phyloP scores from a whole-genome alignment of 768 basidiomycete species.

The Phaeolepiota aurea region DNA sequence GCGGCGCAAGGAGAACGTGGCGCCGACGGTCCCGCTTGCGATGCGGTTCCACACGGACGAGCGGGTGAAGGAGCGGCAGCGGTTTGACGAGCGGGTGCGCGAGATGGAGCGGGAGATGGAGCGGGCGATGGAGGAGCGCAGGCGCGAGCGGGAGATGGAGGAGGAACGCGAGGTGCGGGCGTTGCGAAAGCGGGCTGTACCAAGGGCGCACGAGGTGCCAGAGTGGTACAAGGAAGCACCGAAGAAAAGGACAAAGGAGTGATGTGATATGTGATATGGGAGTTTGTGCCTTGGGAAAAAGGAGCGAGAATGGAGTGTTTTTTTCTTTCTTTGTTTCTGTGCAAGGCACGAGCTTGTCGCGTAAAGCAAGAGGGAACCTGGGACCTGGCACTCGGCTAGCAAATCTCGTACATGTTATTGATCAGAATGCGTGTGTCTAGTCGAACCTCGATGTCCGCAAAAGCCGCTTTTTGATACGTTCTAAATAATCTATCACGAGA shows the following conservation, averaged over 20 bases:
- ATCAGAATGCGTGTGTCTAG: neutral
- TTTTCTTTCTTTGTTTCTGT: neutral
- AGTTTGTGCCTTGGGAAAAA: neutral
- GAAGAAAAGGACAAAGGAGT: constrained; percentile 30
- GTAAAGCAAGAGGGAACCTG: no score
- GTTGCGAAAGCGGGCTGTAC: constrained; percentile 53
- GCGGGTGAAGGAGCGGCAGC: constrained; percentile 52
- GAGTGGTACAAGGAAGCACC: constrained; percentile 72
- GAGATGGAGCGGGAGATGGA: constrained; percentile 49
- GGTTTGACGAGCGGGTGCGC: constrained; percentile 51
- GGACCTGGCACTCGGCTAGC: neutral
- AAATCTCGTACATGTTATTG: neutral
- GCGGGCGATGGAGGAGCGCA: constrained; percentile 34
- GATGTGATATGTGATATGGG: neutral
- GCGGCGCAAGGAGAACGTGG: constrained; percentile 36
- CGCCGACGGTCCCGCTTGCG: constrained; percentile 38
- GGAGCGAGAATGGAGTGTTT: neutral
- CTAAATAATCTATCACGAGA: no score
- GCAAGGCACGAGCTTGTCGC: no score
- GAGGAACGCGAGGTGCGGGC: constrained; percentile 57
- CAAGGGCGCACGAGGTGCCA: constrained; percentile 64
- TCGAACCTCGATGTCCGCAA: constrained; percentile 11
- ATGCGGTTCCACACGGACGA: constrained; percentile 44
- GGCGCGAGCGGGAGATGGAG: constrained; percentile 37
- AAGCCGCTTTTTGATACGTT: no score